Percentiles rank a stretch among this genome's conserved stretches.
These are phyloP conservation scores for Paraglomus brasilianum DNA, from an alignment of 192 early-diverging fungal species.

Conservation along the genomic window DNA sequence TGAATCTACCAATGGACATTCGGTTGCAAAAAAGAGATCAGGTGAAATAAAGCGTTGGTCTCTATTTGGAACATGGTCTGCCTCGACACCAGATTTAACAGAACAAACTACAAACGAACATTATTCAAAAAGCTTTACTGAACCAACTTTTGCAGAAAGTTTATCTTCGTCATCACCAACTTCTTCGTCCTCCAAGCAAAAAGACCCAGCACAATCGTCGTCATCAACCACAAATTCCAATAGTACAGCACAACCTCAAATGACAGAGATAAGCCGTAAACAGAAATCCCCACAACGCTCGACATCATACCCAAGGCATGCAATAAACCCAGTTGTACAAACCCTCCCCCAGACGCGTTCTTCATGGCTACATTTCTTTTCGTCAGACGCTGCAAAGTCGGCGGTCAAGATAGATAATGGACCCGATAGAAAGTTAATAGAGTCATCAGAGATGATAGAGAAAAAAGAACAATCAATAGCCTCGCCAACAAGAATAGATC, in stretches of 20 bases:
- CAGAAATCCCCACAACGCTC: not conserved
- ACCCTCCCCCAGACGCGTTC: not conserved
- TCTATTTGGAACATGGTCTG: constrained; percentile 24
- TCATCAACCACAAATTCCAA: not conserved
- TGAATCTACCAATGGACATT: not conserved
- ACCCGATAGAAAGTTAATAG: not conserved
- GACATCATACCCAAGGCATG: not conserved
- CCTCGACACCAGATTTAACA: not conserved
- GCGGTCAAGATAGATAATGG: not conserved
- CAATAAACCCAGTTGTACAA: constrained; percentile 17
- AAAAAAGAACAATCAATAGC: not conserved
- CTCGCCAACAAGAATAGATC: not conserved
- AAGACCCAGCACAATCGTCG: not conserved
- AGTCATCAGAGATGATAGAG: not conserved
- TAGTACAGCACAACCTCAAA: too few relatives aligned
- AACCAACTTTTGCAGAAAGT: not conserved
- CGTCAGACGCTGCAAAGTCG: too few relatives aligned
- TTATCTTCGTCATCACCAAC: not conserved
- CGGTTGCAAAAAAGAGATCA: not conserved
- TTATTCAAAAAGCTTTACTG: not conserved
- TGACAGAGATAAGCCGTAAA: not conserved
- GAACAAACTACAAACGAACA: not conserved
- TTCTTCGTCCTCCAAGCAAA: not conserved
- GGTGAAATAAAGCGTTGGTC: constrained; percentile 22
- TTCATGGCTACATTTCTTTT: constrained; percentile 26